Base-by-base conservation (phyloP, 345 rosid genomes). In the Moringa oleifera region DNA sequence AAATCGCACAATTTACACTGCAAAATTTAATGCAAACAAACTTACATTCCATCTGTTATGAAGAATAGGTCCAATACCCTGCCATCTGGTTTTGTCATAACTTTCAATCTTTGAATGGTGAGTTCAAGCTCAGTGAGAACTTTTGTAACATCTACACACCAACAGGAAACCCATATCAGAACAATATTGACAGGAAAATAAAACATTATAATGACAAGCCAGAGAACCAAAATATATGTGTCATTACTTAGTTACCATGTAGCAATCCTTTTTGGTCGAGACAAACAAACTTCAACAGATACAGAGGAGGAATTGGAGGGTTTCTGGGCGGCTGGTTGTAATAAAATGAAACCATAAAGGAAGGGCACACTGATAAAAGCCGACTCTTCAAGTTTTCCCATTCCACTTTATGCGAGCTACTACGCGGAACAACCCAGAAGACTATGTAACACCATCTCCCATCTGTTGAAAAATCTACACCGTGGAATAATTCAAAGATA, bases 391-490 rank as follows among this genome's bases (percentile, higher is more conserved):
- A 74, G 64, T 84, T 83, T 1, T 77, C 79, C 92, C 90, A 88
- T 71, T 81, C 86, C 37, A 73, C 36, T 24, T 63, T 51, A 21
- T 20, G 23, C 18, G 84, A 77, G 47, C 63, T 64, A 0, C 66
- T 31, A 66, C 72, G 65, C 0, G 84, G 84, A 58, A 70, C 76
- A 28, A 88, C 91, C 88, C 86, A 85, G 52, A 85, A 79, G 50
- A 88, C 86, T 22, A 88, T 64, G 65, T 80, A 88, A 74, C 96
- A 88, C 92, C 92, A 85, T 72, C 78, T 65, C 55, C 92, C 96
- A 76, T 88, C 96, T 1, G 92, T 88, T 6, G 96, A 85, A 60
- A 85, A 78, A 77, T 88, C 96, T 88, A 65, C 61, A 68, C 47
- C 47, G 13, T 16, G 12, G 1, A 4, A 4, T 41, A 11, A 4